A percentile compares a stretch with the other conserved stretches of the same genome.
phyloP scores from a whole-genome alignment of 345 rosid genomes.

The Trapa incisa region DNA sequence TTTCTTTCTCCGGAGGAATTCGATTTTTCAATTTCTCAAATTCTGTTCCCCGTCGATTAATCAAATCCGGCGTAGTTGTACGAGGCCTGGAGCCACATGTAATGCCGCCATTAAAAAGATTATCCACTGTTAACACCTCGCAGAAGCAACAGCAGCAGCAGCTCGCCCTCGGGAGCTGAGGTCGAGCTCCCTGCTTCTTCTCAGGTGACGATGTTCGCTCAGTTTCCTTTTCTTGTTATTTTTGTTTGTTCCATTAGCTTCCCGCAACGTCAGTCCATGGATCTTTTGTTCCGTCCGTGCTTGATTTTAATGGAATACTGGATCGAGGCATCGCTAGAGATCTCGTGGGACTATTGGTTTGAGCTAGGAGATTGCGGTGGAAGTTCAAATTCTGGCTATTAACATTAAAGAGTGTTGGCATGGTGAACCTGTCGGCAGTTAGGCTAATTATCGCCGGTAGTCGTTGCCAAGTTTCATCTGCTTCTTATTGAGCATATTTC shows the following conservation, averaged over 20 bases:
- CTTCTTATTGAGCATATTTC: no score
- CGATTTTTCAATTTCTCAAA: background rate
- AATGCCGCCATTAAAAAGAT: slow-evolving; percentile 1
- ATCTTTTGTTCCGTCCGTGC: background rate
- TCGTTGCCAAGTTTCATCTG: no score
- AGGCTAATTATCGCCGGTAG: background rate
- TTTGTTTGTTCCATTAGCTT: no score
- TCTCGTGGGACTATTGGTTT: background rate
- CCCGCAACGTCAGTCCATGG: background rate
- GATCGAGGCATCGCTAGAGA: background rate
- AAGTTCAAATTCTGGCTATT: background rate
- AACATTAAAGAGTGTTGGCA: background rate
- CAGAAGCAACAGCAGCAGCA: background rate
- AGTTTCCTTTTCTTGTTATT: background rate
- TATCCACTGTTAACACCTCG: background rate
- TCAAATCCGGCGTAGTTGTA: background rate
- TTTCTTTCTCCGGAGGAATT: background rate
- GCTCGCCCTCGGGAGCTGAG: background rate
- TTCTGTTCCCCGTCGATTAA: background rate
- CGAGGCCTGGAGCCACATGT: background rate
- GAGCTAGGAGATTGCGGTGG: background rate
- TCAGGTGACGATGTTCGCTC: background rate
- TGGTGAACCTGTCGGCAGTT: background rate
- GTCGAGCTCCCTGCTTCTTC: background rate
- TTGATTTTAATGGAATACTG: background rate